Percentiles rank a stretch among this genome's conserved stretches.
Evolutionary conservation across 2,329 filamentous ascomycete genomes (phyloP).

Genomic region (Xylariaceae sp.): DNA sequence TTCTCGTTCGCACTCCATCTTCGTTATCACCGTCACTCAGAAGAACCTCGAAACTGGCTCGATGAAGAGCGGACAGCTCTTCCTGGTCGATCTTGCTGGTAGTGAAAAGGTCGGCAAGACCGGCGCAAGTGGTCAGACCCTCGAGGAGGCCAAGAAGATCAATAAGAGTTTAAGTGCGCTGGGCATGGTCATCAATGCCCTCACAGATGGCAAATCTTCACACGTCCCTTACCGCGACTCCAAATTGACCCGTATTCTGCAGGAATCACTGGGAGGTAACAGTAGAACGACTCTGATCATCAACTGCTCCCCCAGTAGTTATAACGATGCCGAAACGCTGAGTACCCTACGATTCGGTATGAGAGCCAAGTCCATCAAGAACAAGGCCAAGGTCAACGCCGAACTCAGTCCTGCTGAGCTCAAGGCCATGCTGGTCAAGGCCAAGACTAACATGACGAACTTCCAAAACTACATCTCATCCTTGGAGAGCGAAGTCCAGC

Average conservation of each 20-base stretch:
- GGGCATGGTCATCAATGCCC: slow-evolving; percentile 97
- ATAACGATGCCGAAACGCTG: slow-evolving; percentile 93
- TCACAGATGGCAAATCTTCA: slow-evolving; percentile 95
- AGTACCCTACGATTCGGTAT: slow-evolving; percentile 92
- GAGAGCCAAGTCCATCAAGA: slow-evolving; percentile 97
- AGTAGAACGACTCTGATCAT: slow-evolving; percentile 97
- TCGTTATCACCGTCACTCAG: slow-evolving; percentile 93
- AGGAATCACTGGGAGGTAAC: slow-evolving; percentile 96
- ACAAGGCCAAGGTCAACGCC: slow-evolving; percentile 99
- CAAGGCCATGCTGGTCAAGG: slow-evolving; percentile 88
- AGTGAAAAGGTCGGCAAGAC: slow-evolving; percentile 99
- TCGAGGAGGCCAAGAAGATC: slow-evolving; percentile 99
- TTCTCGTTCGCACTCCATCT: slow-evolving; percentile 96
- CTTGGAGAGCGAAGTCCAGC: slow-evolving; percentile 76
- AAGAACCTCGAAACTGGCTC: slow-evolving; percentile 97
- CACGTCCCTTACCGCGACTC: slow-evolving; percentile 97
- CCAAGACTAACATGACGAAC: slow-evolving; percentile 79
- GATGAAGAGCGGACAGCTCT: slow-evolving; percentile 91
- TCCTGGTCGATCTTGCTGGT: slow-evolving; percentile 95
- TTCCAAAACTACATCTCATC: slow-evolving; percentile 83
- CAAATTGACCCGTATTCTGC: slow-evolving; percentile 92
- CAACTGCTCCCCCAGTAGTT: slow-evolving; percentile 97
- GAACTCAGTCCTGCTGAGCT: slow-evolving; percentile 94
- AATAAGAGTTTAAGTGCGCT: slow-evolving; percentile 98
- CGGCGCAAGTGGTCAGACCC: slow-evolving; percentile 89